These are phyloP conservation scores for Toxoplasma gondii DNA, from an alignment of 169 alveolate genomes.

Conservation along the genomic window DNA sequence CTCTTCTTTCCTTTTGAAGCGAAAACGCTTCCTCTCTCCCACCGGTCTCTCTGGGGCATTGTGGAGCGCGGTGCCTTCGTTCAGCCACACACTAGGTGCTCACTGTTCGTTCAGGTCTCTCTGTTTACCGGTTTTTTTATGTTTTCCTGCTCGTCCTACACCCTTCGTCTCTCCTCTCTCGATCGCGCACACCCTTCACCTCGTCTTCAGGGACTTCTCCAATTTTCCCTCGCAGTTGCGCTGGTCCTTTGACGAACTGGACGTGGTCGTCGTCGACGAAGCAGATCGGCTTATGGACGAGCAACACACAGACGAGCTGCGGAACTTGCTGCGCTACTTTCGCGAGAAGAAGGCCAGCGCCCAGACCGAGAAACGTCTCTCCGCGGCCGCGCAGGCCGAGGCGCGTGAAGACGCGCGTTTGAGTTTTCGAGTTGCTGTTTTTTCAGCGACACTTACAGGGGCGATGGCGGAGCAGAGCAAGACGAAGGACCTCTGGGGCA, in stretches of 20 bases:
- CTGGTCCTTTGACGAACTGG: not conserved
- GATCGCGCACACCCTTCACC: no score
- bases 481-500: constrained; percentile 23
- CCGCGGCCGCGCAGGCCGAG: not conserved
- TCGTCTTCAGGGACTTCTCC: not conserved
- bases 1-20: no score
- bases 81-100: no score
- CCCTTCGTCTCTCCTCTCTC: no score
- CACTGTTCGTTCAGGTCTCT: no score
- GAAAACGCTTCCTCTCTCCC: no score
- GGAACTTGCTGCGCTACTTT: constrained; percentile 71
- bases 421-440: constrained; percentile 72
- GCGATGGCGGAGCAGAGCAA: constrained; percentile 22
- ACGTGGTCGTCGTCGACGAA: constrained; percentile 85
- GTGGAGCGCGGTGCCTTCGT: no score
- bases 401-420: not conserved
- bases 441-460: constrained; percentile 92
- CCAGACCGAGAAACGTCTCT: not conserved
- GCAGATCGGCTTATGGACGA: constrained; percentile 91
- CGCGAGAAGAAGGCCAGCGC: not conserved
- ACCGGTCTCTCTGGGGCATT: no score
- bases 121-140: no score
- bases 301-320: constrained; percentile 86
- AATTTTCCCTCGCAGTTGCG: not conserved
- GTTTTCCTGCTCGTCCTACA: no score